phyloP scores from a whole-genome alignment of 2,329 filamentous ascomycete species.

The Akanthomyces uredinophilus region DNA sequence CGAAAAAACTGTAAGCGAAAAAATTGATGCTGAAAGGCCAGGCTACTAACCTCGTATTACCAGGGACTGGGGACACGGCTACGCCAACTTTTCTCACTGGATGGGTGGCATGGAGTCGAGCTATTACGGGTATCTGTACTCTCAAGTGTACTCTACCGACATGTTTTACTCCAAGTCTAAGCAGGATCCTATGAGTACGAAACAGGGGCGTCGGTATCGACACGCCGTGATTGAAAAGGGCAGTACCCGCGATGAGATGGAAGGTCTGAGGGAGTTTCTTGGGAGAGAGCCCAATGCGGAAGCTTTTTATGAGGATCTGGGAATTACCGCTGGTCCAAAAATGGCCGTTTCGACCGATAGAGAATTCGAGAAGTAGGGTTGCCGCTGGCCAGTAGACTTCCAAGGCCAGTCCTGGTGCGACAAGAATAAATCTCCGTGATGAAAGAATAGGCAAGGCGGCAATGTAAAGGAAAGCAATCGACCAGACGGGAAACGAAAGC shows the following conservation, averaged over 20 bases:
- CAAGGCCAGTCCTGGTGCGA: no score
- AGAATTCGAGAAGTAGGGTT: no score
- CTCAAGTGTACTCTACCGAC: constrained; percentile 75
- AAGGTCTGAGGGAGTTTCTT: constrained; percentile 64
- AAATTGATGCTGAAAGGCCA: no score
- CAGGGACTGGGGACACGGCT: constrained; percentile 68
- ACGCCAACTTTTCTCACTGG: constrained; percentile 76
- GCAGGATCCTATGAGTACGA: constrained; percentile 69
- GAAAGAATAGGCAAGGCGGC: no score
- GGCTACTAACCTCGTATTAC: constrained; percentile 43
- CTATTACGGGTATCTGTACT: constrained; percentile 72
- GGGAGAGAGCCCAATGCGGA: constrained; percentile 71
- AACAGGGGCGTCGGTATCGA: constrained; percentile 69
- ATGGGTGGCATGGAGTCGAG: constrained; percentile 82
- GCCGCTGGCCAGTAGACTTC: no score
- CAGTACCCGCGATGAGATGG: constrained; percentile 56
- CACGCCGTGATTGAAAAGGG: no score
- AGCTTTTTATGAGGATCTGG: constrained; percentile 75
- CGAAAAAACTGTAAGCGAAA: no score
- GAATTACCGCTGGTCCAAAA: constrained; percentile 24
- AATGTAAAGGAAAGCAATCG: no score
- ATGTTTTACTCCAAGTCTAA: constrained; percentile 83
- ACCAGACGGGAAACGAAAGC: no score
- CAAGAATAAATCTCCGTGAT: no score
- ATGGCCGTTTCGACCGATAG: no score